Evolutionary conservation across 352 stramenopile species (phyloP), one percentile per base, ranked within the genome.

Genomic region (Pythium aphanidermatum): DNA sequence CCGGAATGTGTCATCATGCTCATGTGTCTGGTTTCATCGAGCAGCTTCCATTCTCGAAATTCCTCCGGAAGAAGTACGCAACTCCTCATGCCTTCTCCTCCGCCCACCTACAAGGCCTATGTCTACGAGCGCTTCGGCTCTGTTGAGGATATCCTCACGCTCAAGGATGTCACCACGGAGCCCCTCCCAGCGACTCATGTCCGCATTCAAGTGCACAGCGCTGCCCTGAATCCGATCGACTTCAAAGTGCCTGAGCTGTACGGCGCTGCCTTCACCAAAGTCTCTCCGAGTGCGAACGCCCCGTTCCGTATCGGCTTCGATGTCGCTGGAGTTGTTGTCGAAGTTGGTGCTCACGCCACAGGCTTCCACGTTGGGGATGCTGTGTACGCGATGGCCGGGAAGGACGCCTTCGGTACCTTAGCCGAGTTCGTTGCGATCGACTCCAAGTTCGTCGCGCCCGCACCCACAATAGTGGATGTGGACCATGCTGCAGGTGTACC

Each of bases 341-440:
- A 53, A 33, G 25, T 53, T 1, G 46, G 46, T 26, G 21, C 6
- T 23, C 21, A 28, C 5, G 46, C 29, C 17, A 10, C 20, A 2
- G 35, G n/a, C n/a, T 44, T 52, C 25, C 33, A 44, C 21, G 26
- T 52, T n/a, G 32, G 33, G 3, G 34, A 52, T n/a, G 16, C 34
- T 5, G 45, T 52, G 24, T 28, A 60, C 31, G 61, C 40, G 14
- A 65, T 65, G 44, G 19, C 50, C 2, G 28, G 21, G 2, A 40
- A 30, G 26, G 17, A 28, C 5, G 0, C 51, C n/a, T n/a, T n/a
- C n/a, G 45, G 45, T 9, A 38, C 58, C 5, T 63, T 78, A 19
- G 68, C 45, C 38, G 68, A 79, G 44, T 75, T 68, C 26, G 29
- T 74, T n/a, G 53, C 53, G 20, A 17, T 67, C 13, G 56, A 62